A percentile compares a stretch with the other conserved stretches of the same genome.
Conservation (phyloP, 2,329 filamentous ascomycete species). For the Neoarthrinium moseri region DNA sequence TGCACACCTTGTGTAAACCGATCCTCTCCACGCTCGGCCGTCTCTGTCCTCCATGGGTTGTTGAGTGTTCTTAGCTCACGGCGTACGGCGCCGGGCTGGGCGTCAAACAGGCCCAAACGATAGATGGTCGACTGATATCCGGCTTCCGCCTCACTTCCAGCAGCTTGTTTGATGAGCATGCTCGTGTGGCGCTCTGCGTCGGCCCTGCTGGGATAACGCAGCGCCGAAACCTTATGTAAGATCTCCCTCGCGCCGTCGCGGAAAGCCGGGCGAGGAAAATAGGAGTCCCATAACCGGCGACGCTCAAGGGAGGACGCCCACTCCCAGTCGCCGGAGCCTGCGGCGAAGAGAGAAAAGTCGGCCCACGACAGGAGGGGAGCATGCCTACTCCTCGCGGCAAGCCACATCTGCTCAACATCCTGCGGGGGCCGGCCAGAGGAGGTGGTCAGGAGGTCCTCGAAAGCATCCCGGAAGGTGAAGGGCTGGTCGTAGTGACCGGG, state of each 20-base stretch:
- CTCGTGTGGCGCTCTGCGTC: no score
- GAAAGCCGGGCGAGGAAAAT: slow-evolving; percentile 21
- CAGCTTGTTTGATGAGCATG: slow-evolving; percentile 5
- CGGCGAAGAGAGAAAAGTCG: slow-evolving; percentile 27
- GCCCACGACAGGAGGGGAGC: slow-evolving; percentile 26
- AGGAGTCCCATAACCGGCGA: slow-evolving; percentile 35
- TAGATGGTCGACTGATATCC: no score
- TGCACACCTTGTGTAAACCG: no score
- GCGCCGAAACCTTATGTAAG: background rate
- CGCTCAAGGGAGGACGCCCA: slow-evolving; percentile 39
- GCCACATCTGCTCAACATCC: slow-evolving; percentile 17
- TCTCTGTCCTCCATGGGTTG: no score
- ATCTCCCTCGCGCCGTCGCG: background rate
- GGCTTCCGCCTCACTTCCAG: slow-evolving; percentile 6
- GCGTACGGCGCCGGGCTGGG: no score
- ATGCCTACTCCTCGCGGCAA: background rate
- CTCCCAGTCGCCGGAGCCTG: slow-evolving; percentile 38
- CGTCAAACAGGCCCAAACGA: no score
- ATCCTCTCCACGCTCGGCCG: no score
- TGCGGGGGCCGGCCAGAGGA: slow-evolving; percentile 41
- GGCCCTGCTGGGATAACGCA: background rate
- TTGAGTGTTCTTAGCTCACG: no score
- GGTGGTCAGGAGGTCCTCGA: slow-evolving; percentile 54
- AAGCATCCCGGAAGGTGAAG: slow-evolving; percentile 56
- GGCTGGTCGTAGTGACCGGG: slow-evolving; percentile 22